Conservation (phyloP, 805 yeast species). For the Lipomyces anomalus region DNA sequence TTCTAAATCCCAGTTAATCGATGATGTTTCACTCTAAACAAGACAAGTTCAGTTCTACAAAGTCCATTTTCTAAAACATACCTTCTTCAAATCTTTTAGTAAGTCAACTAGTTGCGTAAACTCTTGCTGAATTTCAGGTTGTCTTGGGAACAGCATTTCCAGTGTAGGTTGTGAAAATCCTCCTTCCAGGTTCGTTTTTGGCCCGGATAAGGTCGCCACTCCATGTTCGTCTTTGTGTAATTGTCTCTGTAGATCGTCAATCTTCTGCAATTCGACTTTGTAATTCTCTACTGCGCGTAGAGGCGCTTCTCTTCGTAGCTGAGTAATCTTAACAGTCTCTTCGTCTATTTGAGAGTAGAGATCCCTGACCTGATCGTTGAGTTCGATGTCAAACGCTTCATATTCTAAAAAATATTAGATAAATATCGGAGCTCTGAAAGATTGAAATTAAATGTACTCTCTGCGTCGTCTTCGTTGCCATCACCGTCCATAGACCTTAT, state of each 20-base stretch:
- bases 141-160: not conserved
- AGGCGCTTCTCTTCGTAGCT: conserved; percentile 41
- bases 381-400: conserved; percentile 64
- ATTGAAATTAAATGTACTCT: conserved; percentile 22
- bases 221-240: not conserved
- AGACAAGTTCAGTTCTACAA: too few species aligned
- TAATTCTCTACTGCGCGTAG: conserved; percentile 33
- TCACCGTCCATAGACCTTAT: conserved; percentile 27
- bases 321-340: conserved; percentile 52
- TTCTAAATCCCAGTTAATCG: not conserved
- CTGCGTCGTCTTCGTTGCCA: conserved; percentile 24
- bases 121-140: not conserved
- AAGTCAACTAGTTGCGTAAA: not conserved
- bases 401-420: too few species aligned
- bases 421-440: conserved; percentile 1
- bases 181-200: not conserved
- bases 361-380: conserved; percentile 55
- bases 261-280: conserved; percentile 33
- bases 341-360: conserved; percentile 33
- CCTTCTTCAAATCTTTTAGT: not conserved
- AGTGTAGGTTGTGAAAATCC: too few species aligned
- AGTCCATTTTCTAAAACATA: too few species aligned
- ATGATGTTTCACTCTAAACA: too few species aligned
- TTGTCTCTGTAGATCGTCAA: conserved; percentile 6
- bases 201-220: not conserved